Evolutionary conservation across 2,329 filamentous ascomycete species (phyloP).

Genomic region (Arthrobotrys sinensis): DNA sequence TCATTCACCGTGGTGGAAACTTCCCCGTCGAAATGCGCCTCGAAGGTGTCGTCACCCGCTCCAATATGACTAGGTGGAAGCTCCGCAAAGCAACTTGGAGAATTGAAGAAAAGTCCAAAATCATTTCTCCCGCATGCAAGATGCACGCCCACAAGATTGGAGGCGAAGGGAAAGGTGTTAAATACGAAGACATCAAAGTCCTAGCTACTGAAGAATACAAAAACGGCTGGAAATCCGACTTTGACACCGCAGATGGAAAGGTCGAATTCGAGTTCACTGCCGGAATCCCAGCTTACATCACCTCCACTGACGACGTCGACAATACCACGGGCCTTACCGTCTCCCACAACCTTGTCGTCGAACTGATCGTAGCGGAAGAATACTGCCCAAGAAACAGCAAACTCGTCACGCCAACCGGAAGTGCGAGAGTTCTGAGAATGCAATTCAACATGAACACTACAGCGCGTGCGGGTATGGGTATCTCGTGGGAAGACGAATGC

Average conservation of each 20-base stretch:
- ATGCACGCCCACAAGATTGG: conserved; percentile 80
- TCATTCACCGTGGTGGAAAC: conserved; percentile 87
- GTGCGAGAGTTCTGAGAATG: conserved; percentile 91
- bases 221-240: conserved; percentile 90
- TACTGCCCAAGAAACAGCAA: conserved; percentile 79
- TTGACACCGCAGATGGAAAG: conserved; percentile 77
- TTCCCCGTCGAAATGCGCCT: conserved; percentile 85
- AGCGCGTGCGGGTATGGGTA: conserved; percentile 86
- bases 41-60: conserved; percentile 85
- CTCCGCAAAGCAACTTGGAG: conserved; percentile 93
- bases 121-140: conserved; percentile 82
- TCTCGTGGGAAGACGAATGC: conserved; percentile 97
- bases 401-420: conserved; percentile 86
- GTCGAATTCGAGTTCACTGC: conserved; percentile 86
- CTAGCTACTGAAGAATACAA: conserved; percentile 87
- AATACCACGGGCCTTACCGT: conserved; percentile 82
- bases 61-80: conserved; percentile 85
- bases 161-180: conserved; percentile 78
- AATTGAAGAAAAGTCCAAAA: conserved; percentile 88
- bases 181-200: conserved; percentile 81
- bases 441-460: conserved; percentile 88
- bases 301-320: conserved; percentile 84
- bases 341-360: conserved; percentile 87
- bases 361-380: conserved; percentile 95
- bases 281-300: conserved; percentile 74